Base-by-base conservation (phyloP, 495 filamentous ascomycete genomes). In the Geopyxis carbonaria region DNA sequence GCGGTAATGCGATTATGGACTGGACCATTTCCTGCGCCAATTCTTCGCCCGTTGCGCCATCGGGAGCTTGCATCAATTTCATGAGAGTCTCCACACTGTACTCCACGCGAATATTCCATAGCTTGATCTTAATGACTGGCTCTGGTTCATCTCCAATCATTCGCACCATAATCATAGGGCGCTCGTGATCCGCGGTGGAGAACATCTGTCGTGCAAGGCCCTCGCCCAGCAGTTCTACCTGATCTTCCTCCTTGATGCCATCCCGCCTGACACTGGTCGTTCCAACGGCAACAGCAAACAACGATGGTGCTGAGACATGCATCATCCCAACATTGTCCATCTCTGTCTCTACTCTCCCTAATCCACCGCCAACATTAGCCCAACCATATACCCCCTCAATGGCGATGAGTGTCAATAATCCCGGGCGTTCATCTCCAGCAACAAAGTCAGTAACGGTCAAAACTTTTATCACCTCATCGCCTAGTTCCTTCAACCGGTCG, bases 121-220 rank as follows among this genome's bases (percentile, higher is more conserved):
- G 56, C 55, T 91, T 91, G 43, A 94, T 51, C 56, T 86, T 92
- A 38, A 93, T 61, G 9, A 82, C 75, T 0, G 91, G 85, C 40
- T 94, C 86, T 61, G 91, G 80, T 49, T 94, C 91, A 55, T 94
- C 85, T 0, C 80, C 80, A 37, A 99, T 76, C 58, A 89, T 78
- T 31, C 91, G 69, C 45, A 76, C 73, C 75, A 84, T 82, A 20
- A 83, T 46, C 55, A 78, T 72, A 2, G 75, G 72, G 22, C 68
- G 47, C 46, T 33, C 59, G 53, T 25, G 52, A 39, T 43, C 52
- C 35, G 13, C 43, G 21, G 51, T 64, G 50, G 45, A 60, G 31
- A 37, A 51, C 34, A 36, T 59, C 40, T 28, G 40, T 16, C 36
- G 45, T 38, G 20, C 70, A 43, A 40, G 69, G 64, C 41, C 68